A percentile compares a stretch with the other conserved stretches of the same genome.
Conservation (phyloP, 352 stramenopile genomes). For the Paralagenidium karlingii region DNA sequence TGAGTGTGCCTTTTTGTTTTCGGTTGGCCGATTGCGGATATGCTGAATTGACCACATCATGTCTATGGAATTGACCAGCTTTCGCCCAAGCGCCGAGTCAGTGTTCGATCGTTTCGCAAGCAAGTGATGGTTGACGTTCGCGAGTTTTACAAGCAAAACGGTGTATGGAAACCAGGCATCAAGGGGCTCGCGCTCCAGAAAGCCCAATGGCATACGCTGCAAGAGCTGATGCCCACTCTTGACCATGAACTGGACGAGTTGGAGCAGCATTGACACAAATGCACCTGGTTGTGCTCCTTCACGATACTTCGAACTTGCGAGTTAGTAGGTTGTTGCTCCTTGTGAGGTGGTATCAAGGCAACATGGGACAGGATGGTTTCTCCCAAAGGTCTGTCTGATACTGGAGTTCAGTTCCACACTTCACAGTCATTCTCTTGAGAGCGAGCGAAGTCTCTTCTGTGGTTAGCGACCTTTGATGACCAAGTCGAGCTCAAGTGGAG, state of each 20-base stretch:
- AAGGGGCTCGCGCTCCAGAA: slow-evolving; percentile 68
- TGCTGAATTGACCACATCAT: too few relatives aligned
- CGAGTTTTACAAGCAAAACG: slow-evolving; percentile 60
- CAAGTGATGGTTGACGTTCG: slow-evolving; percentile 46
- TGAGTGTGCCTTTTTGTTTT: too few relatives aligned
- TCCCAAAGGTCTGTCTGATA: too few relatives aligned
- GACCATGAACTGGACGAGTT: slow-evolving; percentile 3
- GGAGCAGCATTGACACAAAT: background rate
- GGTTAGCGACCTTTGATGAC: too few relatives aligned
- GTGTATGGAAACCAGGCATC: slow-evolving; percentile 43
- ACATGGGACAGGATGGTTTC: too few relatives aligned
- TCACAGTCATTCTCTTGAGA: too few relatives aligned
- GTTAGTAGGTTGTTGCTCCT: background rate
- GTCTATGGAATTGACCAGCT: slow-evolving; percentile 12
- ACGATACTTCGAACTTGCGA: background rate
- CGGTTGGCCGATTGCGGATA: too few relatives aligned
- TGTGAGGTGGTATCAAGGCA: too few relatives aligned
- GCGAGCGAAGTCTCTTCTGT: too few relatives aligned
- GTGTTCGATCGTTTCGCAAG: slow-evolving; percentile 30
- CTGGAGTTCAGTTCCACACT: too few relatives aligned
- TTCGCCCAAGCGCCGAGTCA: slow-evolving; percentile 35
- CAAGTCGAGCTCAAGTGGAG: too few relatives aligned
- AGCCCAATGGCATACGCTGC: slow-evolving; percentile 42
- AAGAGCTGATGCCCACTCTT: slow-evolving; percentile 10
- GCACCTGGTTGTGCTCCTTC: background rate